Percentiles rank a stretch among this genome's conserved stretches.
These are phyloP conservation scores for Globisporangium splendens DNA, from an alignment of 352 stramenopile species.

Conservation along the genomic window DNA sequence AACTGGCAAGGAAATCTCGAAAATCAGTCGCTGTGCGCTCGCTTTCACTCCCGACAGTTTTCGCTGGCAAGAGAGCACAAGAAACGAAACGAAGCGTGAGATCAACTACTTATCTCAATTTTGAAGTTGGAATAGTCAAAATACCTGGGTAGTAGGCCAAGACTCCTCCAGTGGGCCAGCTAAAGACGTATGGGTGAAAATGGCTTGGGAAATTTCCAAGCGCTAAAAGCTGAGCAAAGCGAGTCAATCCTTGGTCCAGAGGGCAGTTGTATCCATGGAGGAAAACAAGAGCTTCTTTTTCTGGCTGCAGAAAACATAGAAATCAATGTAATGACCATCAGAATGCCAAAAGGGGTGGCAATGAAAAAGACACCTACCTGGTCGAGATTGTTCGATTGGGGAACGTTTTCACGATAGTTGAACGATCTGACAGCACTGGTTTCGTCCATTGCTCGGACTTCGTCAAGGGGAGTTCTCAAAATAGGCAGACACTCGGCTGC, in stretches of 20 bases:
- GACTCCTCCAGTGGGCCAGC: constrained; percentile 58
- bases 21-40: constrained; percentile 27
- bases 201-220: constrained; percentile 60
- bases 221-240: constrained; percentile 53
- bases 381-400: background rate
- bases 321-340: background rate
- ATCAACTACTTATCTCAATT: background rate
- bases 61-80: constrained; percentile 13
- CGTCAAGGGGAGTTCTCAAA: constrained; percentile 7
- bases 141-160: constrained; percentile 59
- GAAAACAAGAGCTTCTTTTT: constrained; percentile 57
- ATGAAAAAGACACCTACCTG: background rate
- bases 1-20: constrained; percentile 21
- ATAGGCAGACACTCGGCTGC: constrained; percentile 7
- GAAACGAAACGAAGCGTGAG: background rate
- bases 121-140: background rate
- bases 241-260: constrained; percentile 60
- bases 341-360: background rate
- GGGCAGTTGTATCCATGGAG: constrained; percentile 74
- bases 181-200: constrained; percentile 75
- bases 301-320: background rate
- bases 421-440: constrained; percentile 10
- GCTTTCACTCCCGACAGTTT: constrained; percentile 24
- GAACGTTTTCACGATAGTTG: background rate
- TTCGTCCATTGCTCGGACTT: constrained; percentile 10